Percentiles rank a stretch among this genome's conserved stretches.
Evolutionary conservation across 78 protist genomes (phyloP).

Genomic region (Emiliania huxleyi): DNA sequence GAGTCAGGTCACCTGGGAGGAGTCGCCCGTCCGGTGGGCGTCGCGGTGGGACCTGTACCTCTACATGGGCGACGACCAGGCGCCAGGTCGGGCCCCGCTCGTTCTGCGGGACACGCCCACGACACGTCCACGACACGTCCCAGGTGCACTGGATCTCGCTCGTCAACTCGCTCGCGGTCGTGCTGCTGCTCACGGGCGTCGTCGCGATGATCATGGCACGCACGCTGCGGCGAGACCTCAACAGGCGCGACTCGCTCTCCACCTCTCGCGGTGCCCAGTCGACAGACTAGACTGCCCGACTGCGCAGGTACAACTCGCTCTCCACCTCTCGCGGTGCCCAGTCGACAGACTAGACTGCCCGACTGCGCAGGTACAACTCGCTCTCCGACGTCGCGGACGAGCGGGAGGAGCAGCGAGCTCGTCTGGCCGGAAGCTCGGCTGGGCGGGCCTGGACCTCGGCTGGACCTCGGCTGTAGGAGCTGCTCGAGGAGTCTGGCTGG

Average conservation of each 20-base stretch:
- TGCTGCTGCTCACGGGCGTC: conserved; percentile 89
- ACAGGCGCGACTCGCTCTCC: neutral
- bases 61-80: conserved; percentile 38
- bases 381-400: too few species aligned
- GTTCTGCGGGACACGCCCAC: neutral
- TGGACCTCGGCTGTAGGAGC: too few species aligned
- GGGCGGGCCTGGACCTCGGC: too few species aligned
- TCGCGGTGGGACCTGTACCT: conserved; percentile 94
- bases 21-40: conserved; percentile 70
- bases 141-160: conserved; percentile 87
- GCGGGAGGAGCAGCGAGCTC: too few species aligned
- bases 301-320: too few species aligned
- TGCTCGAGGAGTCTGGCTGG: conserved; percentile 92
- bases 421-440: too few species aligned
- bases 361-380: too few species aligned
- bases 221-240: conserved; percentile 42
- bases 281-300: too few species aligned
- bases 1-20: neutral
- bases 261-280: neutral
- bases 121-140: too few species aligned
- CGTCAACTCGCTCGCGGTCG: conserved; percentile 89
- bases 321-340: too few species aligned
- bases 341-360: too few species aligned
- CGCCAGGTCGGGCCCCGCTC: neutral
- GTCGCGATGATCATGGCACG: conserved; percentile 63